phyloP scores from a whole-genome alignment of 495 filamentous ascomycete species.

The Podospora pseudoanserina region DNA sequence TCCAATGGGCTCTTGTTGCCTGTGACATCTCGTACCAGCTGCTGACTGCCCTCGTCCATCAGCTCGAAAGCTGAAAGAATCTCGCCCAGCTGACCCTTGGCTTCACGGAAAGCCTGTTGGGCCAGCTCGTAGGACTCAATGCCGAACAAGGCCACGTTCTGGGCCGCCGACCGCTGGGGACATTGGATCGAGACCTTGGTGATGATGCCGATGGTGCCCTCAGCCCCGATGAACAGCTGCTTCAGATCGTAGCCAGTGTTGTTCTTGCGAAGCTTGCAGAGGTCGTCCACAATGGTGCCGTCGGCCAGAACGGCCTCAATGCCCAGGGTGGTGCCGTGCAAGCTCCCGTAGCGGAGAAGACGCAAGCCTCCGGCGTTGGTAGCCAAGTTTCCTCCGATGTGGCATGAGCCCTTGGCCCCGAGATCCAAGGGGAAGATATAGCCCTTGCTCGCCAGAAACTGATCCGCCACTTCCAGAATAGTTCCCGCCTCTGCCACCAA shows the following conservation, averaged over 20 bases:
- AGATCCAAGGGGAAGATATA: slow-evolving; percentile 94
- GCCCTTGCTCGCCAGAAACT: slow-evolving; percentile 69
- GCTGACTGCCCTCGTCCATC: slow-evolving; percentile 83
- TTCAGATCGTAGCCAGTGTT: slow-evolving; percentile 97
- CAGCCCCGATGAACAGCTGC: slow-evolving; percentile 92
- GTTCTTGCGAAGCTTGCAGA: slow-evolving; percentile 88
- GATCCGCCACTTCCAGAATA: slow-evolving; percentile 83
- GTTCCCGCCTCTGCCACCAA: slow-evolving; percentile 87
- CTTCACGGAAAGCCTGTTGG: slow-evolving; percentile 74
- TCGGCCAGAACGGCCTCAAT: slow-evolving; percentile 90
- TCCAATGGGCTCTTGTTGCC: slow-evolving; percentile 77
- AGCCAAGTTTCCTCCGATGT: slow-evolving; percentile 96
- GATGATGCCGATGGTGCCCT: slow-evolving; percentile 92
- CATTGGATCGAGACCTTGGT: slow-evolving; percentile 86
- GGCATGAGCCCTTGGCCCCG: slow-evolving; percentile 95
- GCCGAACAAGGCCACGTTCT: slow-evolving; percentile 89
- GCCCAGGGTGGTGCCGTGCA: slow-evolving; percentile 89
- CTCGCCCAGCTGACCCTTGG: slow-evolving; percentile 85
- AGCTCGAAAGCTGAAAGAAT: slow-evolving; percentile 97
- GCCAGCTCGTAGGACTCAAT: slow-evolving; percentile 83
- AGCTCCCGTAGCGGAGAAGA: slow-evolving; percentile 84
- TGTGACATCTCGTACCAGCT: slow-evolving; percentile 67
- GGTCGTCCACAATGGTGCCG: slow-evolving; percentile 84
- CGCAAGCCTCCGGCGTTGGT: slow-evolving; percentile 93
- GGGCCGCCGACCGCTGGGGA: slow-evolving; percentile 75